Base-by-base conservation (phyloP, 352 stramenopile species). In the Globisporangium solare region DNA sequence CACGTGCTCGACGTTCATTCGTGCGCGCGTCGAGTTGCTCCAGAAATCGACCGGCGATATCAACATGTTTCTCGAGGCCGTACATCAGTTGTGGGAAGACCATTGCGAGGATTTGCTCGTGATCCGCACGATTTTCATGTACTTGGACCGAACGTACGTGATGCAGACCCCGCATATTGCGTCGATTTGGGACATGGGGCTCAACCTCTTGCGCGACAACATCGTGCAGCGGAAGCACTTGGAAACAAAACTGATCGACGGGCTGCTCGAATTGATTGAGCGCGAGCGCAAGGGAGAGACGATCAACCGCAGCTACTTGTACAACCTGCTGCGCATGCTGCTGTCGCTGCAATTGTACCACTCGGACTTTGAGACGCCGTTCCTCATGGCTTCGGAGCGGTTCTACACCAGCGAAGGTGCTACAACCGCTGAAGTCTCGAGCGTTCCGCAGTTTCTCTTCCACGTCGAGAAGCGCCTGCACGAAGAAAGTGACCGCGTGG, bases 121-220 rank as follows among this genome's bases (percentile, higher is more conserved):
- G 40, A 92, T 98, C 56, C 88, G 92, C 51, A 97, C 88, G 53
- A 95, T 98, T 42, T 98, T 97, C 58, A 71, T 98, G 39, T 97
- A 97, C 54, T 64, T 98, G 46, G 92, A 98, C 67, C 78, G 89
- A 37, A 95, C 86, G 46, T 94, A 95, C 63, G 81, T 95, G 17
- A 90, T 95, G 67, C 83, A 92, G 67, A 89, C 83, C 32, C 73
- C 79, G 11, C 83, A 86, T 54, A 77, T 96, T 21, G 72, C 76
- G 22, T 93, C 84, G 41, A 95, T 98, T 51, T 98, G 88, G 85
- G 92, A 98, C 50, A 85, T 97, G 74, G 92, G 90, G 11, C 73
- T 97, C 15, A 74, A 86, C 12, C 42, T 87, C 13, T 58, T 91
- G 61, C 81, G 81, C 20, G 59, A 74, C n/a, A 73, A 87, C 56